Base-by-base conservation (phyloP, 331 rosid species). In the Malus hybrid region DNA sequence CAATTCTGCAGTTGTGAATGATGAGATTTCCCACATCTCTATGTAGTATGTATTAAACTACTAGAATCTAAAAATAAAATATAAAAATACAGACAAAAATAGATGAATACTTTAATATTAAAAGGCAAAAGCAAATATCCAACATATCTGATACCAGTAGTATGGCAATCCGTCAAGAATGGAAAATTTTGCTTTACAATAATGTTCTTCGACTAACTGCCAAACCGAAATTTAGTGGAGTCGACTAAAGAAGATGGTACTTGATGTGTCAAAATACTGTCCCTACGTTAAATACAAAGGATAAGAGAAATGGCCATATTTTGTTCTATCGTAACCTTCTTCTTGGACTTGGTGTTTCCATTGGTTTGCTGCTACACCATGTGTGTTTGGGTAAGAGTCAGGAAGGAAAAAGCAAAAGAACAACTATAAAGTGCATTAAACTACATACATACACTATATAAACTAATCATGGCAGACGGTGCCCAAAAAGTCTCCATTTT, bases 321-420 rank as follows among this genome's bases (percentile, higher is more conserved):
- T 56, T 68, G 61, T 18, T 57, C 63, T 57, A 6, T 59, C 20
- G 18, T 36, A 57, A n/a, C 8, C 32, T 57, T 52, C 32, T 31
- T 55, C 55, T 27, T 20, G 32, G 66, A 36, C 44, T 36, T 2
- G 72, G 15, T 55, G 19, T 54, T 80, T 76, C 80, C 42, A 24
- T 73, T 73, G 63, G 65, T 65, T 65, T 48, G 48, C 57, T 28
- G 78, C 75, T 48, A 33, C 74, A 33, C 39, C 80, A 70, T 64
- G 80, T 77, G 84, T 69, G 84, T 73, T 80, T 59, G 52, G 76
- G 46, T 67, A n/a, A 36, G 69, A 67, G 76, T 59, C 14, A 6
- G 29, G 6, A 4, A 22, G n/a, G 1, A 31, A 14, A 72, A 36
- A 73, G 10, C n/a, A 64, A 63, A 42, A 57, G 24, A 34, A 18